phyloP scores from a whole-genome alignment of 768 basidiomycete genomes.

The Mycena venus region DNA sequence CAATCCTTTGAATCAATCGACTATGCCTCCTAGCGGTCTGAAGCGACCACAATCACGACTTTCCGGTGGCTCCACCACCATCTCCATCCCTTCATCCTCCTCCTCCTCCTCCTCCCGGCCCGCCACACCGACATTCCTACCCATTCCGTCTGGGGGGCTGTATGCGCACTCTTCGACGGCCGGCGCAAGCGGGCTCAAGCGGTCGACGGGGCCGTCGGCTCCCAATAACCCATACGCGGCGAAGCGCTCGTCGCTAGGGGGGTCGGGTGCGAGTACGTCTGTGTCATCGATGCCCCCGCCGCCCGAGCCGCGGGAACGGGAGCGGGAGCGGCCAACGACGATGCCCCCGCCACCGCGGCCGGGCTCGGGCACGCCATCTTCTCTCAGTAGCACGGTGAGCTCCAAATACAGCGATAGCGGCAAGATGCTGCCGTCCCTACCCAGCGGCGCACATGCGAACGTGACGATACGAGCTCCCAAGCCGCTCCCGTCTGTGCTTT shows the following conservation, averaged over 20 bases:
- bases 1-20: slow-evolving; percentile 58
- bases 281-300: slow-evolving; percentile 46
- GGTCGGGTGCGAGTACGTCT: slow-evolving; percentile 52
- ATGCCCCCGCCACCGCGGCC: slow-evolving; percentile 49
- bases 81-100: slow-evolving; percentile 72
- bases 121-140: slow-evolving; percentile 81
- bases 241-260: slow-evolving; percentile 74
- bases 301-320: slow-evolving; percentile 34
- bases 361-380: slow-evolving; percentile 44
- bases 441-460: slow-evolving; percentile 53
- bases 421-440: slow-evolving; percentile 59
- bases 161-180: slow-evolving; percentile 57
- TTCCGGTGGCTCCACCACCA: slow-evolving; percentile 72
- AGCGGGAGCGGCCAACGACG: slow-evolving; percentile 49
- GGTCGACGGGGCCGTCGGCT: slow-evolving; percentile 67
- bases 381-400: slow-evolving; percentile 37
- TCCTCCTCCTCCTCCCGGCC: slow-evolving; percentile 67
- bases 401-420: slow-evolving; percentile 45
- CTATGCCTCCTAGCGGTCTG: slow-evolving; percentile 55
- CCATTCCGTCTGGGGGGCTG: slow-evolving; percentile 69
- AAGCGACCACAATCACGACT: slow-evolving; percentile 82
- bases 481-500: slow-evolving; percentile 52
- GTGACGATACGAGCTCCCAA: slow-evolving; percentile 62
- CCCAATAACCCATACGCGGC: slow-evolving; percentile 50
- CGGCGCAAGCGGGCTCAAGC: slow-evolving; percentile 65